Base-by-base conservation (phyloP, 192 early-diverging fungal genomes). In the Chytriomyces hyalinus region DNA sequence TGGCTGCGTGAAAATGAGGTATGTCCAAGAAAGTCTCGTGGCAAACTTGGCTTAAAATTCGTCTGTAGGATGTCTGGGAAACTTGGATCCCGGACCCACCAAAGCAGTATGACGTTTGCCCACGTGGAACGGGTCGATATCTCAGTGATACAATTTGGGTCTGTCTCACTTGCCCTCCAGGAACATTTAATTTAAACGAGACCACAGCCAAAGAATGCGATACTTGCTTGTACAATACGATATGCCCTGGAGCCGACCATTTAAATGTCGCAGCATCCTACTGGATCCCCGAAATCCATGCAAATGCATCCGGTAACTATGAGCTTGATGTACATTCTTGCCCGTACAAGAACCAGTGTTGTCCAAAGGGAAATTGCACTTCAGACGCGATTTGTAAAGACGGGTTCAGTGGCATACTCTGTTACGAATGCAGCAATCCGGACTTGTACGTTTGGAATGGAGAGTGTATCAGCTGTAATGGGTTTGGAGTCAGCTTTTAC, bases 301-400 rank as follows among this genome's bases (percentile, higher is more conserved):
- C n/a, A 8, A 53, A 53, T 57, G 15, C 28, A 13, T 45, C 67
- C 8, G 57, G 43, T 28, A 57, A 78, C 28, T 57, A 60, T 57
- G 49, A 57, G n/a, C 69, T 51, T 5, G 66, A 78, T 8, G 6
- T 78, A 1, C 67, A 78, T 47, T 9, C 45, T 10, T 78, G 76
- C 46, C 76, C 76, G 6, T 53, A 61, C n/a, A 17, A 13, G 9
- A 20, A 44, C 24, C 49, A 67, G 20, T 78, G 76, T 48, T 78
- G 76, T 53, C 76, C 76, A 47, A 50, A n/a, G 26, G 76, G 76
- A 46, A 78, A 78, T 36, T 78, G 76, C 49, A 48, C 76, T 7
- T 13, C 50, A 8, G 48, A 13, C n/a, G 46, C n/a, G 2, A 61
- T 61, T 26, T 78, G 76, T 48, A 57, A 46, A 17, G 20, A 8